A percentile compares a stretch with the other conserved stretches of the same genome.
Conservation (phyloP, 345 rosid species). For the Linum tenue region DNA sequence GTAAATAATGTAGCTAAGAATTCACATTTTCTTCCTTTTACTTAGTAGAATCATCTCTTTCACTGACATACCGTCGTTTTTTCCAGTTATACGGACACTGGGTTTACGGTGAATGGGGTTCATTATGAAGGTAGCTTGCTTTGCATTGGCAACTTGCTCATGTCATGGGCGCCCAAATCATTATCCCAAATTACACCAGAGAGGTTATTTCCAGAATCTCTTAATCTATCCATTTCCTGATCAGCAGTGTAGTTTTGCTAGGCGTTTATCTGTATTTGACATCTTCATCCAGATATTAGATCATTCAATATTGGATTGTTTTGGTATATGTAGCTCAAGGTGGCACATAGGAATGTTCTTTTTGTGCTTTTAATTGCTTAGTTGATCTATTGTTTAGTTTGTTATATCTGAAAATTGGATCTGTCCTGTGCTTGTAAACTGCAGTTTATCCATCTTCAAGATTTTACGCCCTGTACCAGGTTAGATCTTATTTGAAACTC, state of each 20-base stretch:
- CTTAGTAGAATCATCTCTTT: background rate
- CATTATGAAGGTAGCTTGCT: constrained; percentile 84
- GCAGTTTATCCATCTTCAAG: constrained; percentile 78
- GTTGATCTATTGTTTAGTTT: background rate
- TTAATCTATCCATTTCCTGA: background rate
- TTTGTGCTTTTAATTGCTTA: background rate
- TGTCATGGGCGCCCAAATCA: constrained; percentile 70
- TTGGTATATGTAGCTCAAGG: no score
- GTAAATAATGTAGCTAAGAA: constrained; percentile 17
- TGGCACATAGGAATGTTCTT: no score
- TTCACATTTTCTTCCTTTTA: background rate
- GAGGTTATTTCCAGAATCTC: constrained; percentile 29
- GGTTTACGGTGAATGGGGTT: constrained; percentile 69
- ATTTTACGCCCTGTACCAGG: constrained; percentile 76
- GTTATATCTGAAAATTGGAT: background rate
- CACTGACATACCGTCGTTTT: background rate
- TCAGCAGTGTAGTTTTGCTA: no score
- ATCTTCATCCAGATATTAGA: no score
- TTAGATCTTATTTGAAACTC: constrained; percentile 15
- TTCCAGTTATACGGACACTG: constrained; percentile 61
- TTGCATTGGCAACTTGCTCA: constrained; percentile 68
- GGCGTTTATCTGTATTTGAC: no score
- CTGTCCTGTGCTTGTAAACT: constrained; percentile 9
- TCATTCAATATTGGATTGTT: no score
- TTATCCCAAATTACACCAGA: constrained; percentile 71